These are phyloP conservation scores for Melastoma candidum DNA, from an alignment of 441 rosid genomes.

Conservation along the genomic window DNA sequence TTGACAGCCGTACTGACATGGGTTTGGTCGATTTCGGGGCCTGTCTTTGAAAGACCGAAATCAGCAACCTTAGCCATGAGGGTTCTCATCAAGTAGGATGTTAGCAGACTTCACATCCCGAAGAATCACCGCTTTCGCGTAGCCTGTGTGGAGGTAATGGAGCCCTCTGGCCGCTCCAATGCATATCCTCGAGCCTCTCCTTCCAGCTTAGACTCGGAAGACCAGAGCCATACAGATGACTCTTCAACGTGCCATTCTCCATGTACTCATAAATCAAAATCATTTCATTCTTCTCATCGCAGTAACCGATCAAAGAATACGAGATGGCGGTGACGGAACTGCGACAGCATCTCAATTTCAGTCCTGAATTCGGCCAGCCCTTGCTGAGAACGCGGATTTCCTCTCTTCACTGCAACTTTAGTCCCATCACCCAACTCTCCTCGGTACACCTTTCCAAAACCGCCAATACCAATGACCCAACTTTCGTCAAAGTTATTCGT, in stretches of 20 bases:
- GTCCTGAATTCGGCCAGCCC: conserved; percentile 91
- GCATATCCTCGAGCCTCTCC: conserved; percentile 77
- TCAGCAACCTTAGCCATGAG: conserved; percentile 96
- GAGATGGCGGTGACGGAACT: conserved; percentile 88
- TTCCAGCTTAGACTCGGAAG: conserved; percentile 80
- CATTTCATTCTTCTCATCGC: conserved; percentile 94
- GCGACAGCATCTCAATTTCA: conserved; percentile 92
- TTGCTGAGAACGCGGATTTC: conserved; percentile 83
- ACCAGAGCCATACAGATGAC: conserved; percentile 82
- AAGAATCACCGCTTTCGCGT: conserved; percentile 88
- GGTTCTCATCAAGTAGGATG: conserved; percentile 79
- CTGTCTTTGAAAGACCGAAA: conserved; percentile 86
- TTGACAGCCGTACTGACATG: conserved; percentile 95
- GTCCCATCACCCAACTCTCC: conserved; percentile 69
- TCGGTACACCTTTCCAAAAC: conserved; percentile 89
- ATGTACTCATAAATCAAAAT: conserved; percentile 85
- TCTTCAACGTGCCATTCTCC: conserved; percentile 87
- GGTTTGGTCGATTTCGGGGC: conserved; percentile 90
- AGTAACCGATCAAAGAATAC: conserved; percentile 87
- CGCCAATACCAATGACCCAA: conserved; percentile 81
- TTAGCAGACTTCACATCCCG: conserved; percentile 96
- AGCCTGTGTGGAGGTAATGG: conserved; percentile 91
- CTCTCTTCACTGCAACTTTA: conserved; percentile 83
- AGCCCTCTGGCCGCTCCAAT: conserved; percentile 92
- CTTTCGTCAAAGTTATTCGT: conserved; percentile 81